Evolutionary conservation across 257 asterid species (phyloP), one percentile per base, ranked within the genome.

Genomic region (Solanum chmielewskii): DNA sequence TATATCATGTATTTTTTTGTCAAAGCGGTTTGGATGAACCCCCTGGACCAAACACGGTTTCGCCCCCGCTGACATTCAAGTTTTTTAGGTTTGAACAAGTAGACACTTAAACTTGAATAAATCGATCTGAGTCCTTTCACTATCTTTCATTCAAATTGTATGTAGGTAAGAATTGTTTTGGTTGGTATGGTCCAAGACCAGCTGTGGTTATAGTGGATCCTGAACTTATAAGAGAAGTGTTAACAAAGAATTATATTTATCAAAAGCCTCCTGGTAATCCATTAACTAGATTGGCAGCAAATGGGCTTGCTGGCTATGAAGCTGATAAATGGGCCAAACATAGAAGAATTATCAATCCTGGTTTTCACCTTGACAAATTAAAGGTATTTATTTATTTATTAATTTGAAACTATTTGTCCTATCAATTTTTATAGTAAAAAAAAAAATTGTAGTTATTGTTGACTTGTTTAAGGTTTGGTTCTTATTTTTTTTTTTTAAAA

Each of bases 241-340:
- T 92, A 71, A 78, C 89, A 1, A 92, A 88, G 77, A 49, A 52
- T 44, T 85, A 86, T 21, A 29, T 87, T 20, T 90, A 89, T 71
- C 91, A 66, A 35, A 92, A 89, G 89, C 74, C 86, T 9, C 42
- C 80, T 0, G 35, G 35, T 70, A 85, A 85, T 76, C 89, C 94
- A 27, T 25, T 88, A 8, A 80, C 35, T 18, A 88, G 82, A 4
- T 37, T 87, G 37, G 81, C 91, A 13, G 89, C 87, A 69, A 83
- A 27, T 78, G 94, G 94, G 44, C 2, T 87, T 2, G 89, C 86
- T 5, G 49, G 85, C 3, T 78, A 88, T 18, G 92, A 92, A 9
- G 18, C 45, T 6, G 94, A 92, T 31, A 86, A 92, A 84, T 92
- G 93, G 94, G 89, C 92, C 5, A 90, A 90, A 86, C 94, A 90